Evolutionary conservation across 208 protist species (phyloP).

Genomic region (Acanthamoeba triangularis): DNA sequence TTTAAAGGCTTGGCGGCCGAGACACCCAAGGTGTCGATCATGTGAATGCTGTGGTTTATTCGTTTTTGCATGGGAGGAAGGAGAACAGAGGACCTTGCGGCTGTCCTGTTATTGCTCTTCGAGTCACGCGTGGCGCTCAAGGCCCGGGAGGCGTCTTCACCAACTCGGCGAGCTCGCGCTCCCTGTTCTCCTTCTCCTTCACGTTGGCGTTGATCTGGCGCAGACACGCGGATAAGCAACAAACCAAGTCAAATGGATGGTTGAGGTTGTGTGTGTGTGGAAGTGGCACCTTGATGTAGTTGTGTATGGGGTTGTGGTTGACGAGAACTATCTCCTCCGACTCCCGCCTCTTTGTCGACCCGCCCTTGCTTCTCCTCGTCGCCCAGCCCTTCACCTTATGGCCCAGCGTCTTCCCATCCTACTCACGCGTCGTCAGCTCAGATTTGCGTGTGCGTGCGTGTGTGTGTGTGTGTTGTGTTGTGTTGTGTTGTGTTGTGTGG

Average conservation of each 20-base stretch:
- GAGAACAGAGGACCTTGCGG: too few relatives aligned
- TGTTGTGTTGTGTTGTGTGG: neutral
- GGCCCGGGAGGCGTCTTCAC: neutral
- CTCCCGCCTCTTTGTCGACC: neutral
- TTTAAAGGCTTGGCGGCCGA: too few relatives aligned
- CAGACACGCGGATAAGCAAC: neutral
- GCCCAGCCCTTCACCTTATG: slow-evolving; percentile 35
- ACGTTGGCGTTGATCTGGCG: slow-evolving; percentile 23
- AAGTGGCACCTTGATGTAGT: slow-evolving; percentile 3
- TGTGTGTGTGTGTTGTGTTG: neutral
- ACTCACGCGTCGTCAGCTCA: neutral
- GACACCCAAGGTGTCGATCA: too few relatives aligned
- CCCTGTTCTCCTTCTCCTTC: slow-evolving; percentile 33
- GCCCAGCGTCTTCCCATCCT: slow-evolving; percentile 27
- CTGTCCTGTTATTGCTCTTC: too few relatives aligned
- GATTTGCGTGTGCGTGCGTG: too few relatives aligned
- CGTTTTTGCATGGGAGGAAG: too few relatives aligned
- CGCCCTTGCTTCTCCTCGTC: neutral
- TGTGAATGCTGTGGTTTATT: too few relatives aligned
- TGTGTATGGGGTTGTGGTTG: slow-evolving; percentile 39
- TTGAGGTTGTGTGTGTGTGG: neutral
- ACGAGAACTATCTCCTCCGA: slow-evolving; percentile 5
- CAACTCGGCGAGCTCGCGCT: slow-evolving; percentile 25
- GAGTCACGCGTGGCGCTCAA: slow-evolving; percentile 60
- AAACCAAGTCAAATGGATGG: neutral